Conservation (phyloP, 2,329 filamentous ascomycete genomes). For the Diaporthe citri region DNA sequence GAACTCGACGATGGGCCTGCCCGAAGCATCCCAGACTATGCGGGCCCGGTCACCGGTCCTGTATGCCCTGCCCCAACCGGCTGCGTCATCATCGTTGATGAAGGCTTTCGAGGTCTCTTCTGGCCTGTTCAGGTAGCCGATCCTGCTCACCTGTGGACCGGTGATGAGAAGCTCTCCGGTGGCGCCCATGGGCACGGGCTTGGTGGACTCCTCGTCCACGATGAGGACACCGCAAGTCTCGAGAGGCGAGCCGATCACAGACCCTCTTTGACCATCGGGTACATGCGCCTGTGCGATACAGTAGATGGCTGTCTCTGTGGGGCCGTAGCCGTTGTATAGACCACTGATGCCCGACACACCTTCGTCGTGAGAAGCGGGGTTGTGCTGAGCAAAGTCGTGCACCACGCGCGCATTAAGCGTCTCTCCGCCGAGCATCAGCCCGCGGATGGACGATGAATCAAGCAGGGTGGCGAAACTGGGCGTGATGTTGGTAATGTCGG, state of each 20-base stretch:
- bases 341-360: slow-evolving; percentile 38
- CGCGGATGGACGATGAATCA: slow-evolving; percentile 41
- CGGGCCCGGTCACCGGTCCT: slow-evolving; percentile 43
- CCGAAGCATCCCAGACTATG: slow-evolving; percentile 39
- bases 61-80: slow-evolving; percentile 38
- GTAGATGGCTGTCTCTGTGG: slow-evolving; percentile 47
- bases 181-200: slow-evolving; percentile 40
- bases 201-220: slow-evolving; percentile 42
- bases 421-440: slow-evolving; percentile 52
- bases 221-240: slow-evolving; percentile 51
- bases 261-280: slow-evolving; percentile 45
- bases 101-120: slow-evolving; percentile 38
- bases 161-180: slow-evolving; percentile 41
- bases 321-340: slow-evolving; percentile 47
- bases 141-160: slow-evolving; percentile 42
- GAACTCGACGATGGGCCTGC: slow-evolving; percentile 45
- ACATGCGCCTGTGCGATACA: slow-evolving; percentile 43
- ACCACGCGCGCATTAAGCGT: slow-evolving; percentile 49
- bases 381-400: slow-evolving; percentile 47
- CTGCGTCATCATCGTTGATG: slow-evolving; percentile 26
- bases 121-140: slow-evolving; percentile 37
- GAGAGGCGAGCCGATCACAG: slow-evolving; percentile 52
- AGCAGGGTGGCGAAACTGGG: slow-evolving; percentile 49
- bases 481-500: slow-evolving; percentile 54
- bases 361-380: slow-evolving; percentile 21